Evolutionary conservation across 1,284 basidiomycete genomes (phyloP), one percentile per base, ranked within the genome.

Genomic region (Rhodotorula sp.): DNA sequence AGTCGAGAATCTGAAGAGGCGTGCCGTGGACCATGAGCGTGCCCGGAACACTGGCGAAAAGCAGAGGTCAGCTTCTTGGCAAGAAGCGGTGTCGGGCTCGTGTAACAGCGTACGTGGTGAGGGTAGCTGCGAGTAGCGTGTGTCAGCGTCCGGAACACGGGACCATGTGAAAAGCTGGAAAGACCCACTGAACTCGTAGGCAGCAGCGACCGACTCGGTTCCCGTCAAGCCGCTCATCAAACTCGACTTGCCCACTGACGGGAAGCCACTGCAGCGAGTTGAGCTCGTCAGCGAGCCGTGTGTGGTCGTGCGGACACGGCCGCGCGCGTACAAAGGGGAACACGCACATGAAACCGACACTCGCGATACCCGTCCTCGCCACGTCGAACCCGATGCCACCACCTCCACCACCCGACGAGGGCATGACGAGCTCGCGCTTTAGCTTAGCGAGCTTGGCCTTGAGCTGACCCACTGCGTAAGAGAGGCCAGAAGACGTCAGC

Each of bases 151-250:
- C 23, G 1, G 13, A 1, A 3, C 10, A 0, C 19, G 4, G 34
- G 34, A 42, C 19, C 16, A 23, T 5, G 53, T 27, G 27, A 8
- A 23, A 27, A 45, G 19, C 7, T 4, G 14, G 21, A 27, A 46
- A 7, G 21, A 57, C 66, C 54, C 34, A 67, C 62, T 64, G 48
- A 59, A 72, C 70, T 67, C 96, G 80, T 99, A 99, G 74, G 91
- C 95, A 12, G 97, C 97, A n/a, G 90, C 90, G 82, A 97, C 94
- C 53, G 95, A 98, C 78, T 95, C 91, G 34, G 96, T 99, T 66
- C 97, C 97, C 60, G 96, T 99, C 71, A 99, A 85, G 80, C 96
- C 97, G 57, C 94, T 95, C 96, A 99, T 99, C 63, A 97, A 85
- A 2, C 93, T 97, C 41, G 93, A 97, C 89, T 99, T 85, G 27